phyloP scores from a whole-genome alignment of 129 eudicot species.

The Mikania micrantha region DNA sequence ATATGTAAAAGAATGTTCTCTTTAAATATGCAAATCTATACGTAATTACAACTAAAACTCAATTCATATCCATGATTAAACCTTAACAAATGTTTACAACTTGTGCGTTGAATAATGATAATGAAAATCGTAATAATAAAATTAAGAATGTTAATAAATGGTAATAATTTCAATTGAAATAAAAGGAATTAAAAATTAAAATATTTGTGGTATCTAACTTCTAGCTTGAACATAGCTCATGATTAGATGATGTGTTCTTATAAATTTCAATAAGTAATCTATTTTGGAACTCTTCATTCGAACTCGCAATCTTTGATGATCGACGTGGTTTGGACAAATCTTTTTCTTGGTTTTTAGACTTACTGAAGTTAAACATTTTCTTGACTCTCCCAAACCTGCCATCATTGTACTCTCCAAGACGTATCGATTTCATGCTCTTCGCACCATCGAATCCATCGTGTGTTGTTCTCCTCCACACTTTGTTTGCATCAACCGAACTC shows the following conservation, averaged over 20 bases:
- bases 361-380: slow-evolving; percentile 9
- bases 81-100: too few relatives aligned
- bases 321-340: neutral
- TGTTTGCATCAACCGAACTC: slow-evolving; percentile 12
- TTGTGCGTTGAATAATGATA: too few relatives aligned
- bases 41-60: too few relatives aligned
- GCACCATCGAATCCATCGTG: slow-evolving; percentile 15
- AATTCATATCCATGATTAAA: too few relatives aligned
- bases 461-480: slow-evolving; percentile 15
- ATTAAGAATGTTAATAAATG: too few relatives aligned
- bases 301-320: slow-evolving; percentile 4
- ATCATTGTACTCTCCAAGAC: slow-evolving; percentile 20
- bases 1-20: too few relatives aligned
- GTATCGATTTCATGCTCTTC: slow-evolving; percentile 14
- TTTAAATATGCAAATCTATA: too few relatives aligned
- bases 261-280: slow-evolving; percentile 2
- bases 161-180: too few relatives aligned
- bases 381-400: slow-evolving; percentile 8
- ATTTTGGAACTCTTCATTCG: slow-evolving; percentile 8
- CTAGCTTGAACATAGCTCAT: too few relatives aligned
- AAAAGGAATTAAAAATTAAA: too few relatives aligned
- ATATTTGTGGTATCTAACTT: too few relatives aligned
- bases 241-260: neutral
- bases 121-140: too few relatives aligned
- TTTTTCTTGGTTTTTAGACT: neutral